These are phyloP conservation scores for Pisolithus orientalis DNA, from an alignment of 768 basidiomycete species.

Conservation along the genomic window DNA sequence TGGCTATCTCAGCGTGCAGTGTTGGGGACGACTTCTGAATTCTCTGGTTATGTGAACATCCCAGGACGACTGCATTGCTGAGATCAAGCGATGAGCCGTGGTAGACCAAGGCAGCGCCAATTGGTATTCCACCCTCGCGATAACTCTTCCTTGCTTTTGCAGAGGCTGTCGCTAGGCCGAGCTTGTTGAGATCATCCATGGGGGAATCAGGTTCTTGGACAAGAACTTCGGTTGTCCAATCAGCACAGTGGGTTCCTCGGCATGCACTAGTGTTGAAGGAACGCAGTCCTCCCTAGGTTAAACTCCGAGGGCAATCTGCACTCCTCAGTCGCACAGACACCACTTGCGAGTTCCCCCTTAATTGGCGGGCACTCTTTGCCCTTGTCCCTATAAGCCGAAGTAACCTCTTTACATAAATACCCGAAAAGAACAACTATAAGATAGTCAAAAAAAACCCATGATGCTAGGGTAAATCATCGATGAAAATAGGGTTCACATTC, in stretches of 20 bases:
- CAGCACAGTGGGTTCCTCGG: no score
- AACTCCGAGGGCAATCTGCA: no score
- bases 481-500: constrained; percentile 77
- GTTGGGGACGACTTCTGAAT: constrained; percentile 39
- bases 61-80: constrained; percentile 26
- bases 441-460: no score
- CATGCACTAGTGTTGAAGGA: no score
- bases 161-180: constrained; percentile 29
- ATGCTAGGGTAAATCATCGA: constrained; percentile 41
- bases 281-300: no score
- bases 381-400: no score
- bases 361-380: no score
- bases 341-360: no score
- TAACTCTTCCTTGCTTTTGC: constrained; percentile 42
- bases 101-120: constrained; percentile 46
- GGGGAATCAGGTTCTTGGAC: background rate
- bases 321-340: no score
- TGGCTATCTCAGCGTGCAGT: constrained; percentile 43
- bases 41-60: constrained; percentile 39
- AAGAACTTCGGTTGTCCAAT: no score
- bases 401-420: no score
- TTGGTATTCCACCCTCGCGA: constrained; percentile 54
- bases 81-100: constrained; percentile 12
- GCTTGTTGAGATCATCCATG: constrained; percentile 18
- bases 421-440: no score